A percentile compares a stretch with the other conserved stretches of the same genome.
Evolutionary conservation across 148 eudicot genomes (phyloP).

Genomic region (Fallopia convolvulus): DNA sequence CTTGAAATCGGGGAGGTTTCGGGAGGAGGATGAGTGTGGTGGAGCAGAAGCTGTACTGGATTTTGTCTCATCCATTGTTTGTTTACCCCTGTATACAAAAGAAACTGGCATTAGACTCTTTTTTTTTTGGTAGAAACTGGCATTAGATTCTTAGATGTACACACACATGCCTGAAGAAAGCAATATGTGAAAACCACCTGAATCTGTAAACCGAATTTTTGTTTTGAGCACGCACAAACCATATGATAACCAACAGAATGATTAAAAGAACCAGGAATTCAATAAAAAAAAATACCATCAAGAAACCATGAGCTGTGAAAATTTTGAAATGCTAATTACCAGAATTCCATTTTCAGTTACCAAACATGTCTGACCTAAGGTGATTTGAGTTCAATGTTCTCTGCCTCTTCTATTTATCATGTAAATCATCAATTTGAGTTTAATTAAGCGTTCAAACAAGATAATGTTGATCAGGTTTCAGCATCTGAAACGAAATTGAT

Average conservation of each 20-base stretch:
- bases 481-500: background rate
- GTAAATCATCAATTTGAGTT: background rate
- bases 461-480: background rate
- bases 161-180: background rate
- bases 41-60: background rate
- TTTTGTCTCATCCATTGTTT: slow-evolving; percentile 10
- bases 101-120: background rate
- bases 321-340: background rate
- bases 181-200: background rate
- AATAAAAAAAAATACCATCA: background rate
- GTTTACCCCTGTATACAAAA: background rate
- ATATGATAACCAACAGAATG: background rate
- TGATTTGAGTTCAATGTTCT: background rate
- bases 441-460: background rate
- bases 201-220: background rate
- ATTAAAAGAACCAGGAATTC: background rate
- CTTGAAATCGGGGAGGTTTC: slow-evolving; percentile 13
- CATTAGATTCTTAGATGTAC: background rate
- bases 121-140: too few species aligned
- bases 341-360: background rate
- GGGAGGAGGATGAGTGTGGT: background rate
- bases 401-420: background rate
- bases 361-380: background rate
- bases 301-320: too few species aligned
- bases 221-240: background rate